Percentiles rank a stretch among this genome's conserved stretches.
These are phyloP conservation scores for Neurospora sp. DNA, from an alignment of 495 filamentous ascomycete genomes.

Conservation along the genomic window DNA sequence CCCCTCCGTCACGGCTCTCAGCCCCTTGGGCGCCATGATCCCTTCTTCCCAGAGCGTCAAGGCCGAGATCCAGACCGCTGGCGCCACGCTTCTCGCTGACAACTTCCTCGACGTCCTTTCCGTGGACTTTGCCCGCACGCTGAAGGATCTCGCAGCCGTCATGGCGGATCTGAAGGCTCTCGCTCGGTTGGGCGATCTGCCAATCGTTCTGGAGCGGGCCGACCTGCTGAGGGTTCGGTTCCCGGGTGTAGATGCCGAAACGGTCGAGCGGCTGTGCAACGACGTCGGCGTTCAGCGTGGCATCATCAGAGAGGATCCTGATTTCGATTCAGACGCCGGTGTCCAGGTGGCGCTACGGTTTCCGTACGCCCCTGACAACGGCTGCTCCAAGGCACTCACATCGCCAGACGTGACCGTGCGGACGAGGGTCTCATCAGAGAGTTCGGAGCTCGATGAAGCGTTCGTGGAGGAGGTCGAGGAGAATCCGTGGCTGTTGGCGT, in stretches of 20 bases:
- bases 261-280: slow-evolving; percentile 73
- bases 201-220: slow-evolving; percentile 56
- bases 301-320: slow-evolving; percentile 65
- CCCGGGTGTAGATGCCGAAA: slow-evolving; percentile 76
- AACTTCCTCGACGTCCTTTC: slow-evolving; percentile 77
- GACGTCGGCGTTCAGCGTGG: slow-evolving; percentile 78
- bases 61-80: slow-evolving; percentile 16
- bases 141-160: slow-evolving; percentile 71
- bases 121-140: slow-evolving; percentile 76
- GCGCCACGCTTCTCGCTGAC: slow-evolving; percentile 57
- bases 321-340: slow-evolving; percentile 53
- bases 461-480: slow-evolving; percentile 22
- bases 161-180: slow-evolving; percentile 75
- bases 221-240: slow-evolving; percentile 67
- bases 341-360: slow-evolving; percentile 68
- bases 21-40: slow-evolving; percentile 42
- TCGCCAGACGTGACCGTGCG: slow-evolving; percentile 37
- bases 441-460: slow-evolving; percentile 15
- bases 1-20: slow-evolving; percentile 79
- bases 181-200: slow-evolving; percentile 67
- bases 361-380: slow-evolving; percentile 60
- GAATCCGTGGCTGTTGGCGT: slow-evolving; percentile 37
- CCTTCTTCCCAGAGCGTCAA: slow-evolving; percentile 25
- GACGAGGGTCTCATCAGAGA: slow-evolving; percentile 34
- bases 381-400: slow-evolving; percentile 30